Percentiles rank a stretch among this genome's conserved stretches.
Evolutionary conservation across 2,329 filamentous ascomycete species (phyloP).

Genomic region (Clonostachys rosea): DNA sequence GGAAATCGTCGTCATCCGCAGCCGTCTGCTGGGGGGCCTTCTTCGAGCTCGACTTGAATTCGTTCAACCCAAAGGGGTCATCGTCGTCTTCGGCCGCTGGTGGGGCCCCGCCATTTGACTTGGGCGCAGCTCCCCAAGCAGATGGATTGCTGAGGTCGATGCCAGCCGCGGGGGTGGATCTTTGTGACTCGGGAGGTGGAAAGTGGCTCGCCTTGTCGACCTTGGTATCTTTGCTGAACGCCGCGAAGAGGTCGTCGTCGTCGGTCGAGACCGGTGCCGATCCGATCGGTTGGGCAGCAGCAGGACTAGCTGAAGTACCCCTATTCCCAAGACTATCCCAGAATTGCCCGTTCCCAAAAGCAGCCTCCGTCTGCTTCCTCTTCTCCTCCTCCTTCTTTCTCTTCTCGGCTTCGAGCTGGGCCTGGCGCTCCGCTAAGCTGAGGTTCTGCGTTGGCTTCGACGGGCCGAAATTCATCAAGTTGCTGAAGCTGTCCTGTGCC

Average conservation of each 20-base stretch:
- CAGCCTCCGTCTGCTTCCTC: conserved; percentile 64
- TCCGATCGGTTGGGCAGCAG: conserved; percentile 9
- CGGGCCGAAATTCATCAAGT: conserved; percentile 57
- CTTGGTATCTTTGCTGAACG: conserved; percentile 61
- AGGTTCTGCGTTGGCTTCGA: conserved; percentile 65
- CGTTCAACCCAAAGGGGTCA: conserved; percentile 79
- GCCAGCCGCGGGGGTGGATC: conserved; percentile 37
- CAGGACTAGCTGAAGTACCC: conserved; percentile 31
- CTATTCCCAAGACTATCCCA: conserved; percentile 68
- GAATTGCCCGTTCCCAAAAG: conserved; percentile 73
- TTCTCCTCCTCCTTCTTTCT: conserved; percentile 70
- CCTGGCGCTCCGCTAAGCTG: conserved; percentile 73
- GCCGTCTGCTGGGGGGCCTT: conserved; percentile 11
- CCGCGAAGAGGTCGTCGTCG: conserved; percentile 63
- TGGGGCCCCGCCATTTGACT: conserved; percentile 15
- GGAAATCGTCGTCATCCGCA: conserved; percentile 59
- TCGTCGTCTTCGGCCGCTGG: conserved; percentile 60
- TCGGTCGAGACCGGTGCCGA: conserved; percentile 17
- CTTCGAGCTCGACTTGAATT: conserved; percentile 41
- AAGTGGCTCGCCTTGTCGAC: conserved; percentile 64
- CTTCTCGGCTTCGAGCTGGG: conserved; percentile 60
- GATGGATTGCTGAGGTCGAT: conserved; percentile 49
- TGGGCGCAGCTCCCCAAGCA: conserved; percentile 36
- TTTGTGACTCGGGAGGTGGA: conserved; percentile 43
- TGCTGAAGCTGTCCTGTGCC: conserved; percentile 71